Evolutionary conservation across 305 asterid species (phyloP).

Genomic region (Nicotiana rustica): DNA sequence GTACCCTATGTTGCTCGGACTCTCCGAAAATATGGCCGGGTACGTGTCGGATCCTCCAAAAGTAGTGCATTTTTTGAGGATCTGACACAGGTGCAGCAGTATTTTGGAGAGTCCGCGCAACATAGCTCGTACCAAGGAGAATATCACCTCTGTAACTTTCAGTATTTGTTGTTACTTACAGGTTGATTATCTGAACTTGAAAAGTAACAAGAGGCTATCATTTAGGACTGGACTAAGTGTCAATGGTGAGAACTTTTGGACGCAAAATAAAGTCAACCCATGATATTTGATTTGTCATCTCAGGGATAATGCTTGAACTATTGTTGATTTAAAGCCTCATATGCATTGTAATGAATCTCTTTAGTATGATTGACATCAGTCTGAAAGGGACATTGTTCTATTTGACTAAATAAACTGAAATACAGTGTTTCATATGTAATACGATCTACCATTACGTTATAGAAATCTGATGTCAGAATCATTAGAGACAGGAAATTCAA

Average conservation of each 20-base stretch:
- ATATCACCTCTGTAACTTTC: background rate
- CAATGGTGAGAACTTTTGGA: constrained; percentile 66
- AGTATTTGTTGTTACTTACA: constrained; percentile 40
- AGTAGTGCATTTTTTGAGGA: too few relatives aligned
- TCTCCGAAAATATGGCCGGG: too few relatives aligned
- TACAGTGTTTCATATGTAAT: constrained; percentile 14
- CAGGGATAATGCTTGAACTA: constrained; percentile 6
- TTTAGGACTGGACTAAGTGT: constrained; percentile 50
- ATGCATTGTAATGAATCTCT: background rate
- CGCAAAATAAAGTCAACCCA: constrained; percentile 65
- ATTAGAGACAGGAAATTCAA: background rate
- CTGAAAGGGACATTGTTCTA: background rate
- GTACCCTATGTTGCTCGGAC: too few relatives aligned
- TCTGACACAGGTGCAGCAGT: too few relatives aligned
- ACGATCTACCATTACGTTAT: background rate
- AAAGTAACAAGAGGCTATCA: constrained; percentile 71
- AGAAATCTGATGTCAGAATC: background rate
- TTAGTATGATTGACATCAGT: background rate
- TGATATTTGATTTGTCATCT: constrained; percentile 38
- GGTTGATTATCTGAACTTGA: constrained; percentile 91
- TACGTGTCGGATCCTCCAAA: too few relatives aligned
- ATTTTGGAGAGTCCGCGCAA: too few relatives aligned
- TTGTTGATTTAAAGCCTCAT: background rate
- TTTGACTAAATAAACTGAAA: constrained; percentile 20
- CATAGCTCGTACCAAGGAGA: background rate